Evolutionary conservation across 352 stramenopile species (phyloP).

Genomic region (Thalassiosira hispida): DNA sequence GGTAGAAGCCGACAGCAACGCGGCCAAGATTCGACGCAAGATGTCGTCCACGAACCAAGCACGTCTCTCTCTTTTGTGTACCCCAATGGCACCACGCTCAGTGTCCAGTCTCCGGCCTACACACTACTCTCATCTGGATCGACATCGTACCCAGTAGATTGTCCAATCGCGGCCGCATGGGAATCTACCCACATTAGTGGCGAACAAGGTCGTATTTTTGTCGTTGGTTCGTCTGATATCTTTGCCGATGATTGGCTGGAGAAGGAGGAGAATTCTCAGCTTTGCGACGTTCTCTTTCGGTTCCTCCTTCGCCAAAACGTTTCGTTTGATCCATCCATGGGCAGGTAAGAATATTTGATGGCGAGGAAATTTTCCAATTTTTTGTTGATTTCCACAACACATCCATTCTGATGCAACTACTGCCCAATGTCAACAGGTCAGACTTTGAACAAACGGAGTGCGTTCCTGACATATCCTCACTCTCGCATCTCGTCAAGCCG

Average conservation of each 20-base stretch:
- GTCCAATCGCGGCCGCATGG: conserved; percentile 91
- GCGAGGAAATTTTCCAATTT: too few species aligned
- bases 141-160: conserved; percentile 95
- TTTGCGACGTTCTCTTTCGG: conserved; percentile 92
- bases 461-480: conserved; percentile 92
- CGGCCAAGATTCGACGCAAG: conserved; percentile 23
- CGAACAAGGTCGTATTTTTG: conserved; percentile 80
- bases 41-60: conserved; percentile 67
- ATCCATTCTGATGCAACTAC: too few species aligned
- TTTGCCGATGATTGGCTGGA: conserved; percentile 95
- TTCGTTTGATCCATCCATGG: conserved; percentile 50
- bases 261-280: conserved; percentile 92
- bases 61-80: conserved; percentile 92
- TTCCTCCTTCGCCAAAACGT: conserved; percentile 90
- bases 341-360: too few species aligned
- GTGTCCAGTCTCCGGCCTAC: conserved; percentile 89
- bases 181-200: conserved; percentile 57
- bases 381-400: too few species aligned
- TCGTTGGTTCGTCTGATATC: conserved; percentile 92
- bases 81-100: conserved; percentile 92
- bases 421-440: too few species aligned
- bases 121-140: conserved; percentile 89
- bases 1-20: conserved; percentile 2
- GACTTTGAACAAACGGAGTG: conserved; percentile 72
- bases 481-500: conserved; percentile 91